A percentile compares a stretch with the other conserved stretches of the same genome.
phyloP scores from a whole-genome alignment of 129 eudicot species.

The Centaurea solstitialis region DNA sequence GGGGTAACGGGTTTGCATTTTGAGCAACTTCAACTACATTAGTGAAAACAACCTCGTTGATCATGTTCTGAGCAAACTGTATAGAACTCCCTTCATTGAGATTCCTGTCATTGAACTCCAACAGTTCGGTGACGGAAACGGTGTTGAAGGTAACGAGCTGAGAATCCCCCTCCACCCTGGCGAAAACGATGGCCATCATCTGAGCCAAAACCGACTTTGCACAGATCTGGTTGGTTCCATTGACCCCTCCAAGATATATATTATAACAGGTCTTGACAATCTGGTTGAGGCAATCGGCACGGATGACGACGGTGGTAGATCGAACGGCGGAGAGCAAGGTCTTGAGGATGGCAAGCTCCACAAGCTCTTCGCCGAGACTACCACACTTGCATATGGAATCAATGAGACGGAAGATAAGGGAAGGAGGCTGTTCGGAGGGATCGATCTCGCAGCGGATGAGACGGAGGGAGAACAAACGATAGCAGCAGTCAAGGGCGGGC shows the following conservation, averaged over 20 bases:
- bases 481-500: constrained; percentile 80
- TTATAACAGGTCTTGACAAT: constrained; percentile 86
- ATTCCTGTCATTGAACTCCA: constrained; percentile 90
- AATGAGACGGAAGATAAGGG: constrained; percentile 43
- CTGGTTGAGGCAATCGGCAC: constrained; percentile 74
- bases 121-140: constrained; percentile 63
- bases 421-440: neutral
- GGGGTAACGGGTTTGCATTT: constrained; percentile 17
- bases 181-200: constrained; percentile 79
- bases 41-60: constrained; percentile 65
- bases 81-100: constrained; percentile 90
- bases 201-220: constrained; percentile 96
- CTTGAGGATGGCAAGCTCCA: constrained; percentile 71
- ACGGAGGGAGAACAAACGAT: constrained; percentile 57
- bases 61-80: constrained; percentile 72
- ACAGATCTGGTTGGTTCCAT: constrained; percentile 99
- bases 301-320: constrained; percentile 48
- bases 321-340: constrained; percentile 75
- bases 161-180: constrained; percentile 72
- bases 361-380: constrained; percentile 61
- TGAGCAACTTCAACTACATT: constrained; percentile 37
- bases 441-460: constrained; percentile 71
- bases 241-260: constrained; percentile 81
- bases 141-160: constrained; percentile 42
- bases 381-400: constrained; percentile 83